phyloP scores from a whole-genome alignment of 306 rosid genomes.

The Alnus glutinosa region DNA sequence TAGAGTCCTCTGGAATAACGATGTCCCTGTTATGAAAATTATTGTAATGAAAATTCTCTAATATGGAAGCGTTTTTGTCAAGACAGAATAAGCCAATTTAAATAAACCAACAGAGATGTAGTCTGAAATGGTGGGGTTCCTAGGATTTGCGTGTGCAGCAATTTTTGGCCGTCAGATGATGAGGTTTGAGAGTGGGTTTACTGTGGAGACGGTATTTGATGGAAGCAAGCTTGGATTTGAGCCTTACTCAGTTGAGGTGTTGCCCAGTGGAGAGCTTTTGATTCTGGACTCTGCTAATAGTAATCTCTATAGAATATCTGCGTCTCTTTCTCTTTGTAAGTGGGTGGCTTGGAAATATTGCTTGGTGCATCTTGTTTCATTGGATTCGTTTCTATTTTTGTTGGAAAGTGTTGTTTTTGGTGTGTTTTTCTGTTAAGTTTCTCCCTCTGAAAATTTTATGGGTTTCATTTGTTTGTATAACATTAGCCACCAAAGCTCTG shows the following conservation, averaged over 20 bases:
- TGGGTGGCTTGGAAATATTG: too few relatives aligned
- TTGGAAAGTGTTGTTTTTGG: too few relatives aligned
- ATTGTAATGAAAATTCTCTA: too few relatives aligned
- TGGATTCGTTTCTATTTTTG: too few relatives aligned
- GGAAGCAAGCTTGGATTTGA: constrained; percentile 96
- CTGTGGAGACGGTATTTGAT: constrained; percentile 93
- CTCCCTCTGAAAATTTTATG: background rate
- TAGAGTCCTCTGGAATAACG: too few relatives aligned
- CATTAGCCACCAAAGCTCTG: background rate
- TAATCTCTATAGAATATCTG: constrained; percentile 72
- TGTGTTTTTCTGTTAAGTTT: too few relatives aligned
- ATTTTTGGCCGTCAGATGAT: constrained; percentile 70
- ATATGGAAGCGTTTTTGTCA: too few relatives aligned
- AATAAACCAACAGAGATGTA: constrained; percentile 15
- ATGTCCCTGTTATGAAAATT: too few relatives aligned
- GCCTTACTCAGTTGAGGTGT: constrained; percentile 82
- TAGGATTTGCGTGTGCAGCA: constrained; percentile 41
- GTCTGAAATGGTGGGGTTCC: constrained; percentile 25
- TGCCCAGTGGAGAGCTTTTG: constrained; percentile 82
- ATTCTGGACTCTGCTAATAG: constrained; percentile 84
- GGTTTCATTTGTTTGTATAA: constrained; percentile 9
- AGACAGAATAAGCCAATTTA: too few relatives aligned
- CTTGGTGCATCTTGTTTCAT: too few relatives aligned
- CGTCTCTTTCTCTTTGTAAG: constrained; percentile 92
- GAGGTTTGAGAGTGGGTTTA: constrained; percentile 91